Evolutionary conservation across 805 yeast species (phyloP).

Genomic region (Candida nonsorbophila): DNA sequence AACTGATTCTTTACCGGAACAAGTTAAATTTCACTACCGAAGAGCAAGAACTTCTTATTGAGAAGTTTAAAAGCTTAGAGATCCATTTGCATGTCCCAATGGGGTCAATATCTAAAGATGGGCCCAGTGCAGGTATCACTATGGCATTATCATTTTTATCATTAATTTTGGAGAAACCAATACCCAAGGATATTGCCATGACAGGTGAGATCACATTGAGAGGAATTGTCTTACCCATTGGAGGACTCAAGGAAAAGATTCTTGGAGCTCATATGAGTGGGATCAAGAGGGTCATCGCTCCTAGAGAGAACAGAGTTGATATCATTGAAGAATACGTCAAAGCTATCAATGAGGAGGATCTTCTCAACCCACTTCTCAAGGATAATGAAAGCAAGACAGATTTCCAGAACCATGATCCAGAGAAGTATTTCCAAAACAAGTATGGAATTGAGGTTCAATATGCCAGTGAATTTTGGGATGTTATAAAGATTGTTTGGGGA

Average conservation of each 20-base stretch:
- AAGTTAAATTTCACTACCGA: constrained; percentile 24
- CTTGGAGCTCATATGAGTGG: constrained; percentile 71
- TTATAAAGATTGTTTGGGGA: constrained; percentile 66
- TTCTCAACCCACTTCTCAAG: constrained; percentile 28
- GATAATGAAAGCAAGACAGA: constrained; percentile 25
- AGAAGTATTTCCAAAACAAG: constrained; percentile 44
- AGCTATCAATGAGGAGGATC: constrained; percentile 26
- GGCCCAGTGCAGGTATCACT: constrained; percentile 45
- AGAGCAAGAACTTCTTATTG: constrained; percentile 26
- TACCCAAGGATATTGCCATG: constrained; percentile 59
- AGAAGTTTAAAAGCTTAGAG: constrained; percentile 48
- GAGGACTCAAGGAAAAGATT: constrained; percentile 74
- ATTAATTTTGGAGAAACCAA: constrained; percentile 37
- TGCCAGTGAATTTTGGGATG: constrained; percentile 78
- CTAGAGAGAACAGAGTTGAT: constrained; percentile 65
- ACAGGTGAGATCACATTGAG: constrained; percentile 82
- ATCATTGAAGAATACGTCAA: constrained; percentile 52
- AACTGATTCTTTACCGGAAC: constrained; percentile 42
- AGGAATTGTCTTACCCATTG: constrained; percentile 76
- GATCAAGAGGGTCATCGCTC: constrained; percentile 55
- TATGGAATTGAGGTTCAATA: constrained; percentile 57
- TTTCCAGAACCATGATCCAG: constrained; percentile 42
- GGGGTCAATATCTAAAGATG: constrained; percentile 45
- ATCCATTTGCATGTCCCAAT: constrained; percentile 49
- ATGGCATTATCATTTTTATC: constrained; percentile 45